A percentile compares a stretch with the other conserved stretches of the same genome.
Conservation (phyloP, 805 yeast species). For the Lipomyces starkeyi region DNA sequence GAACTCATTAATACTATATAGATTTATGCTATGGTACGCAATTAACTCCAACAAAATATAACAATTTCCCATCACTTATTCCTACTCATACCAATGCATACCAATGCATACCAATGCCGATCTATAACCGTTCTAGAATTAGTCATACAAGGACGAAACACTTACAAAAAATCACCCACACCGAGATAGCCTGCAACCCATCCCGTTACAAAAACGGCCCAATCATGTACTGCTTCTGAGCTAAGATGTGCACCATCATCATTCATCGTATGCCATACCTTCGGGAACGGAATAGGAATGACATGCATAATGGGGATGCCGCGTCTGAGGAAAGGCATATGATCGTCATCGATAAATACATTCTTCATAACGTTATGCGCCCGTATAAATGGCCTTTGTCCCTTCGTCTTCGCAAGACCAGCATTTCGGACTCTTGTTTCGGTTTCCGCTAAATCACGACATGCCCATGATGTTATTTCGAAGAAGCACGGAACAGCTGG, state of each 20-base stretch:
- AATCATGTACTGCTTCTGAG: conserved; percentile 50
- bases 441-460: conserved; percentile 47
- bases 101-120: neutral
- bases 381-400: conserved; percentile 11
- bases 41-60: neutral
- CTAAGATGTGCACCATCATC: conserved; percentile 56
- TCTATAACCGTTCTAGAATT: neutral
- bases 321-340: conserved; percentile 55
- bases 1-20: too few relatives aligned
- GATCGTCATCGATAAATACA: conserved; percentile 56
- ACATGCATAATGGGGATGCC: conserved; percentile 59
- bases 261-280: conserved; percentile 57
- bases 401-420: conserved; percentile 26
- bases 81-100: neutral
- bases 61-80: neutral
- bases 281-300: conserved; percentile 60
- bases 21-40: too few relatives aligned
- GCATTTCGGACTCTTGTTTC: conserved; percentile 44
- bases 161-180: conserved; percentile 26
- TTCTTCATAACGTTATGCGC: conserved; percentile 19
- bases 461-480: conserved; percentile 49
- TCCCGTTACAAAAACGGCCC: conserved; percentile 53
- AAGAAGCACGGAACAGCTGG: conserved; percentile 54
- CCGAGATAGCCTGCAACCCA: conserved; percentile 41
- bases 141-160: neutral